Percentiles rank a stretch among this genome's conserved stretches.
Evolutionary conservation across 2,329 filamentous ascomycete genomes (phyloP).

Genomic region (Penicillium fuscoglaucum): DNA sequence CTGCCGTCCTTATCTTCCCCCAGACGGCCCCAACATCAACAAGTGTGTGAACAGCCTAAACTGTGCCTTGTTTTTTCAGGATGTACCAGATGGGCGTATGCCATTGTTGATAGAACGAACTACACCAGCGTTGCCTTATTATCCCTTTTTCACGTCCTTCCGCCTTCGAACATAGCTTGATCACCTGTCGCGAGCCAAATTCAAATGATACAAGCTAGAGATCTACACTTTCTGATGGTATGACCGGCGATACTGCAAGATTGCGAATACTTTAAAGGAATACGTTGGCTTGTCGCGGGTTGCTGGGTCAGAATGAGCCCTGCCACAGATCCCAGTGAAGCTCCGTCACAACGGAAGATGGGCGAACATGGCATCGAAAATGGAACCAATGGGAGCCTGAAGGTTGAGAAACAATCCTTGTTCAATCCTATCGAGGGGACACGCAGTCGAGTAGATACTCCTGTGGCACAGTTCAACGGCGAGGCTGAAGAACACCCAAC

Average conservation of each 20-base stretch:
- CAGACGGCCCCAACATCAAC: slow-evolving; percentile 3
- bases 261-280: neutral
- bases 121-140: neutral
- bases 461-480: neutral
- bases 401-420: neutral
- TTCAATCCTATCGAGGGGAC: neutral
- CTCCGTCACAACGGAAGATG: slow-evolving; percentile 7
- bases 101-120: neutral
- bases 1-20: slow-evolving; percentile 12
- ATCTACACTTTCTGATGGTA: neutral
- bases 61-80: neutral
- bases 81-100: neutral
- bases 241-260: neutral
- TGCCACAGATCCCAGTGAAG: slow-evolving; percentile 1
- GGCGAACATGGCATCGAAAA: slow-evolving; percentile 1
- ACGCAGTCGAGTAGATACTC: neutral
- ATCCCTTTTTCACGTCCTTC: neutral
- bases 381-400: neutral
- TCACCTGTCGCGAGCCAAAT: neutral
- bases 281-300: neutral
- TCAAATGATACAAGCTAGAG: neutral
- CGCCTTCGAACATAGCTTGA: neutral
- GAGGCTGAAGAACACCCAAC: neutral
- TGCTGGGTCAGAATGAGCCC: slow-evolving; percentile 9
- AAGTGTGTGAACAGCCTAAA: neutral